phyloP scores from a whole-genome alignment of 2,329 filamentous ascomycete species.

The Aspergillus sp. region DNA sequence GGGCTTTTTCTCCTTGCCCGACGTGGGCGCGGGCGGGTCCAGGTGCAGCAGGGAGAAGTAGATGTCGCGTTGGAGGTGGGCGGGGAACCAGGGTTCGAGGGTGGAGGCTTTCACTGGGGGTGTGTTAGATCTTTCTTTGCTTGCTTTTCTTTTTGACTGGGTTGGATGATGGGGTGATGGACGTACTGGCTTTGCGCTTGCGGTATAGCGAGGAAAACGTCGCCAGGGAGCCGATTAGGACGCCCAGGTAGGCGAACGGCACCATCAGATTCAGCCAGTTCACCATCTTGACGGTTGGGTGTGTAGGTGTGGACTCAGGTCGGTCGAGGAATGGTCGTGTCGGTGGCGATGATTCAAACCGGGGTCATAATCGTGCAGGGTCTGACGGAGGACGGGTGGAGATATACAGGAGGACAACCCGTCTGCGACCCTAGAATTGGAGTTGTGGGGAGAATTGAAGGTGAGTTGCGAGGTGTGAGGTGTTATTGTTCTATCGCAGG shows the following conservation, averaged over 20 bases:
- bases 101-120: slow-evolving; percentile 72
- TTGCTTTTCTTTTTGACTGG: slow-evolving; percentile 12
- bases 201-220: slow-evolving; percentile 93
- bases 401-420: background rate
- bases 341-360: background rate
- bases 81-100: slow-evolving; percentile 90
- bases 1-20: slow-evolving; percentile 63
- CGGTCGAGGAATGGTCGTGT: background rate
- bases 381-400: background rate
- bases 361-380: slow-evolving; percentile 8
- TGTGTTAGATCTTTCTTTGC: slow-evolving; percentile 11
- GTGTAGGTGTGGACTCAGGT: slow-evolving; percentile 1
- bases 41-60: slow-evolving; percentile 91
- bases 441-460: slow-evolving; percentile 13
- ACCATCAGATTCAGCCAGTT: slow-evolving; percentile 85
- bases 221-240: slow-evolving; percentile 82
- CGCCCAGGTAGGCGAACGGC: slow-evolving; percentile 83
- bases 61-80: slow-evolving; percentile 87
- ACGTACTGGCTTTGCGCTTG: slow-evolving; percentile 80
- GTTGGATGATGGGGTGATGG: slow-evolving; percentile 1
- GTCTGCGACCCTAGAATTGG: background rate
- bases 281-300: slow-evolving; percentile 43
- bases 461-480: background rate
- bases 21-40: slow-evolving; percentile 46
- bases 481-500: background rate